Base-by-base conservation (phyloP, 768 basidiomycete genomes). In the Leccinum longicurvipes region DNA sequence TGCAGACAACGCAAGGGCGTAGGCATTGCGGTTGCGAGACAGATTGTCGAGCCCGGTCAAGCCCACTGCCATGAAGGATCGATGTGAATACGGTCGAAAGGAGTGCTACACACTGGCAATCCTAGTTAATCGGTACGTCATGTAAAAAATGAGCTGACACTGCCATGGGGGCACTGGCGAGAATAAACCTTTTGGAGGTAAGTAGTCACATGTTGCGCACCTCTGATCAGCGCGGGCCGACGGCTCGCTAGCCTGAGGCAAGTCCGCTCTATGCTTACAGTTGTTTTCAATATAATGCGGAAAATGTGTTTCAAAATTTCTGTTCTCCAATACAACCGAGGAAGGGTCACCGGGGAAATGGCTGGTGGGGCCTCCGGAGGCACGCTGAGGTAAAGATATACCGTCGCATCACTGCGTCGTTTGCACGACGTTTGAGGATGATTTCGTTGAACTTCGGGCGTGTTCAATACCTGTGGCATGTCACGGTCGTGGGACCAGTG, bases 1-100 rank as follows among this genome's bases (percentile, higher is more conserved):
- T 0, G 77, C 79, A 12, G 78, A 78, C 17, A 71, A 50, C 7
- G 80, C 73, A 17, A 81, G 71, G 4, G 71, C 52, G 55, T 81
- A 81, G 3, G 79, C 77, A 67, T 80, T 79, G 45, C 76, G 73
- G 60, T 76, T 72, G 31, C 63, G 67, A 24, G 60, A 61, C 19
- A 73, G 14, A 8, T 67, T 53, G 4, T 63, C 52, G 17, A 76
- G 54, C 23, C 59, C 60, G 1, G 54, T 53, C 48, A 51, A 66
- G 49, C 65, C 59, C 75, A 74, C 70, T 1, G 15, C 10, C 5
- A 48, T 32, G 47, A 48, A n/a, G 39, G 14, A 41, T 50, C 31
- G 21, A 42, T 23, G 45, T 4, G 39, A 27, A 39, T 4, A 29
- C 42, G 45, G 45, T 28, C 5, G 28, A 53, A 52, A 32, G 27